Evolutionary conservation across 2,329 filamentous ascomycete species (phyloP).

Genomic region (Trichoderma asperellum): DNA sequence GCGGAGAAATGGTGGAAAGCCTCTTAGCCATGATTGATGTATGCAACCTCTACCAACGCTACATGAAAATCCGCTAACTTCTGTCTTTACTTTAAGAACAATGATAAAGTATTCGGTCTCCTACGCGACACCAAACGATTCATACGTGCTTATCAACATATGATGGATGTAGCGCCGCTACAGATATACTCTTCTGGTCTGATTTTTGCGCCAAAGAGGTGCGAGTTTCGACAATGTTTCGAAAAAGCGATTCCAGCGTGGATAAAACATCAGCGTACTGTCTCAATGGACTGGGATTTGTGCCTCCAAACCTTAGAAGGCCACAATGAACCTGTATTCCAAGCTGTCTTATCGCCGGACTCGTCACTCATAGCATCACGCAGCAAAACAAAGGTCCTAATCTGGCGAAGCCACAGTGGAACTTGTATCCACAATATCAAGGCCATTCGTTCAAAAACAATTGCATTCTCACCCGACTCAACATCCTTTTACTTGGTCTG

Average conservation of each 20-base stretch:
- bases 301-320: neutral
- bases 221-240: constrained; percentile 10
- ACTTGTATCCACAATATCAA: no score
- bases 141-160: neutral
- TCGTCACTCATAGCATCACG: no score
- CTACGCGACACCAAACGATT: neutral
- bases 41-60: neutral
- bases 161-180: constrained; percentile 19
- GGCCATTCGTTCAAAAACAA: no score
- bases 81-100: no score
- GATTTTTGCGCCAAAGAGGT: constrained; percentile 23
- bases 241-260: neutral
- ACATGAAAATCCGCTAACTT: no score
- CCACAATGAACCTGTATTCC: neutral
- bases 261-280: neutral
- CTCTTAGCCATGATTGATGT: neutral
- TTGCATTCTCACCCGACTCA: neutral
- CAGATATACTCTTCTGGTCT: constrained; percentile 28
- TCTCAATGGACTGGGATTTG: neutral
- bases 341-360: no score
- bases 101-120: neutral
- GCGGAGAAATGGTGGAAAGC: neutral
- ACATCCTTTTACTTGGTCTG: neutral
- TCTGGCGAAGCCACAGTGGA: no score
- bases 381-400: no score